phyloP scores from a whole-genome alignment of 1,139 yeast genomes.

The Blastobotrys raffinosifermentans region DNA sequence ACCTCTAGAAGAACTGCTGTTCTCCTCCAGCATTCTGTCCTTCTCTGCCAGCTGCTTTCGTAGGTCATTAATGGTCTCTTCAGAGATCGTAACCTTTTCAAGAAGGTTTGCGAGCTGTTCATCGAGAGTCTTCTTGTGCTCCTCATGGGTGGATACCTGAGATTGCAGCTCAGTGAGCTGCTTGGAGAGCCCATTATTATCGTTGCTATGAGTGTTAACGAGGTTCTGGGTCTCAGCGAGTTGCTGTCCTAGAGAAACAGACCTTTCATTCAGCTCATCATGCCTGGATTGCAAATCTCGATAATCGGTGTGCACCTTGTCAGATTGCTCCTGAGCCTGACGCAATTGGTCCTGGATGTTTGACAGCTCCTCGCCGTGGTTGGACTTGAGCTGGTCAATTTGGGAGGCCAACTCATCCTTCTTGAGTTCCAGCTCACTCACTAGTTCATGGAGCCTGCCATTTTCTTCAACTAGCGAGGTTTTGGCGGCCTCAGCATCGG shows the following conservation, averaged over 20 bases:
- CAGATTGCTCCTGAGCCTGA: conserved; percentile 8
- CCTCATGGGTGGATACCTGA: conserved; percentile 8
- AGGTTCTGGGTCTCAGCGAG: conserved; percentile 3
- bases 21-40: not conserved
- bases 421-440: conserved; percentile 24
- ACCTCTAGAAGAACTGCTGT: not conserved
- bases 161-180: conserved; percentile 5
- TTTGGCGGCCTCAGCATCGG: conserved; percentile 27
- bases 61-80: conserved; percentile 9
- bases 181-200: conserved; percentile 1
- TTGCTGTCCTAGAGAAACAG: conserved; percentile 6
- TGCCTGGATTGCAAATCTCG: conserved; percentile 13
- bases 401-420: conserved; percentile 15
- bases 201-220: conserved; percentile 2
- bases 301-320: conserved; percentile 14
- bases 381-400: conserved; percentile 7
- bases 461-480: conserved; percentile 31
- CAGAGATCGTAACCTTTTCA: conserved; percentile 12
- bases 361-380: conserved; percentile 9
- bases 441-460: conserved; percentile 27
- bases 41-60: conserved; percentile 6
- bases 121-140: conserved; percentile 11
- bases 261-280: conserved; percentile 3
- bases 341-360: conserved; percentile 10
- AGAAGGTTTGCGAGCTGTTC: conserved; percentile 17